Conservation (phyloP, 1,139 yeast species). For the Scheffersomyces cryptocercus region DNA sequence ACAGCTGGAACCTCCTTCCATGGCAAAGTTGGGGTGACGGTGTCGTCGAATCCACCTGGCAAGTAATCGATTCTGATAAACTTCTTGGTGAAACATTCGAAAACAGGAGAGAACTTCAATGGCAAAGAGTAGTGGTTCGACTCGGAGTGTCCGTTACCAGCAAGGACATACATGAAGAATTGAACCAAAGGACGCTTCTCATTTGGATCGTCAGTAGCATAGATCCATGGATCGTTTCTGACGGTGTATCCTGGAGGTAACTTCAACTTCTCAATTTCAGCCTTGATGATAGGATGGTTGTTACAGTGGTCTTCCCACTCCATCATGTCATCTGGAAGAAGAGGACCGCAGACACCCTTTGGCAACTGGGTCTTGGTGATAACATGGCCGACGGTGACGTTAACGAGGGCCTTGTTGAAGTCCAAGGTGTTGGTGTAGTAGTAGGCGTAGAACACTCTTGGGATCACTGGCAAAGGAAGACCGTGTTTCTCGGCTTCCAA, state of each 20-base stretch:
- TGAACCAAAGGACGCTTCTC: slow-evolving; percentile 67
- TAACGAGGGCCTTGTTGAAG: slow-evolving; percentile 74
- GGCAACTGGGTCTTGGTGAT: slow-evolving; percentile 60
- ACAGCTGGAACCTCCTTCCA: slow-evolving; percentile 63
- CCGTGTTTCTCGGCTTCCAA: slow-evolving; percentile 72
- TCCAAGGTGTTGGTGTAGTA: slow-evolving; percentile 60
- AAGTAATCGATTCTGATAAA: slow-evolving; percentile 77
- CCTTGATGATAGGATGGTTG: slow-evolving; percentile 58
- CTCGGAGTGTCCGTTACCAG: slow-evolving; percentile 68
- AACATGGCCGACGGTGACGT: slow-evolving; percentile 63
- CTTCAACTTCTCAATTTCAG: slow-evolving; percentile 64
- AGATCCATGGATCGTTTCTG: slow-evolving; percentile 85
- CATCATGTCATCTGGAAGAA: slow-evolving; percentile 67
- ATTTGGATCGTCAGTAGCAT: slow-evolving; percentile 71
- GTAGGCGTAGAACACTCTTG: slow-evolving; percentile 68
- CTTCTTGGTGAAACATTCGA: slow-evolving; percentile 64
- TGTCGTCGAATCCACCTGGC: slow-evolving; percentile 71
- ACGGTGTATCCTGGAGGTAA: slow-evolving; percentile 58
- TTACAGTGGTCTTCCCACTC: slow-evolving; percentile 54
- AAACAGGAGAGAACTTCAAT: slow-evolving; percentile 78
- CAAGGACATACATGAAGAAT: slow-evolving; percentile 76
- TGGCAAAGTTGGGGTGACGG: slow-evolving; percentile 57
- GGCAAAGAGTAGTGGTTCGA: slow-evolving; percentile 87
- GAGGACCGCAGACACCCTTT: slow-evolving; percentile 70
- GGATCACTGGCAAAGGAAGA: slow-evolving; percentile 52